Evolutionary conservation across 371 early-diverging fungal genomes (phyloP), one percentile per base, ranked within the genome.

Genomic region (Syncephalastrum monosporum): DNA sequence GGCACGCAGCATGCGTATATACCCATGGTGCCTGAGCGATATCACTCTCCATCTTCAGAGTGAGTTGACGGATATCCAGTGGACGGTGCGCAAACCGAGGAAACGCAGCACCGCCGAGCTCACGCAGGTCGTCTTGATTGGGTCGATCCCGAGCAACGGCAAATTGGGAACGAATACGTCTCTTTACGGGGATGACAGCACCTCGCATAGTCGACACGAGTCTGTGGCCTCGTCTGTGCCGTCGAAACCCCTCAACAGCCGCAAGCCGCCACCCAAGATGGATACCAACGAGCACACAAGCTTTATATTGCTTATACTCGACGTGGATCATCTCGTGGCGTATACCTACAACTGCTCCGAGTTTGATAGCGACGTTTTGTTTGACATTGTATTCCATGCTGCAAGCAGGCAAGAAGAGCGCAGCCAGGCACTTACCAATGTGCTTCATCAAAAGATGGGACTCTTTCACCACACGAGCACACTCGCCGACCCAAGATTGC

Each of bases 341-440:
- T 89, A 81, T 47, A 82, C 89, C 0, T 90, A 90, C 67, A 93
- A 91, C 61, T 87, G 86, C 75, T 71, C 83, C 5, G 76, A 80
- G 12, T 25, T 33, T 33, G 38, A 33, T 10, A 10, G 38, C 38
- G 38, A 33, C 12, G 2, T 33, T 33, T 12, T 33, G 38, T 33
- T 33, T 33, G 38, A 33, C 38, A 33, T 33, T 12, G 53, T 60
- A 1, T 44, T 52, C 14, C 63, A 64, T 25, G 62, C 59, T 17
- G 47, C 67, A 0, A 43, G 56, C 1, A 62, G 56, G 19, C 65
- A 70, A 56, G 77, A 74, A 54, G 64, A 77, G 27, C 77, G 88
- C 25, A 77, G 74, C 51, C 63, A 75, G 53, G 60, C 79, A 0
- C 55, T 87, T 0, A 75, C 80, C 50, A 84, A 81, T 46, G 82